Base-by-base conservation (phyloP, 2,329 filamentous ascomycete genomes). In the Aspergillus proliferans region DNA sequence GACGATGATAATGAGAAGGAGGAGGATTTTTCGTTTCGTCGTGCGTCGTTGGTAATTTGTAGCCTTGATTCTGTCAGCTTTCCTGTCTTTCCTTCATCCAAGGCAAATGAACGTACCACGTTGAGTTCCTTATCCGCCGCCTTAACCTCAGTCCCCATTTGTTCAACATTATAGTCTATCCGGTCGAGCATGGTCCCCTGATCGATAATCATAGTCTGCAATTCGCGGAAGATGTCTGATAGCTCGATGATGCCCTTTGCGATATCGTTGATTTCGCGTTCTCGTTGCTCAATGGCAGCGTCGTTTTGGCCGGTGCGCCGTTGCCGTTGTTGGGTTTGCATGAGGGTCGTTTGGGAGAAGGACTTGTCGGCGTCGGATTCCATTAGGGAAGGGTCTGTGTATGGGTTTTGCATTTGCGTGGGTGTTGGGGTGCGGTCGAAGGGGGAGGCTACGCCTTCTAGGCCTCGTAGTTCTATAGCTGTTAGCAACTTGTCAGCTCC, bases 201-300 rank as follows among this genome's bases (percentile, higher is more conserved):
- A 64, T 93, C 87, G 57, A 95, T 91, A 59, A 94, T 89, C 91
- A 98, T 97, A 43, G 79, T 85, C 70, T 98, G 93, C 26, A 98
- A 76, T 62, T 98, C 93, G 53, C 94, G 88, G 75, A 98, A 98
- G 45, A 98, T 88, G 67, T 96, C 93, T 3, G 92, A 88, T 6
- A 98, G 76, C 66, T 97, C 92, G 62, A 98, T 97, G 69, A 98
- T 97, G 50, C 93, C 92, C 66, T 96, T 91, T 2, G 93, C 93
- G 55, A 98, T 98, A 60, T 96, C 91, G 64, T 95, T 94, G 61
- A 98, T 98, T 70, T 97, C 93, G 38, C 87, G 85, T 71, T 98
- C 93, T 55, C 93, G 87, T 68, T 97, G 93, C 52, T 85, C 82
- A 59, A 98, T 97, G 34, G 83, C 83, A 2, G 84, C 78, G 65